Evolutionary conservation across 257 asterid genomes (phyloP).

Genomic region (Leptodermis oblonga): DNA sequence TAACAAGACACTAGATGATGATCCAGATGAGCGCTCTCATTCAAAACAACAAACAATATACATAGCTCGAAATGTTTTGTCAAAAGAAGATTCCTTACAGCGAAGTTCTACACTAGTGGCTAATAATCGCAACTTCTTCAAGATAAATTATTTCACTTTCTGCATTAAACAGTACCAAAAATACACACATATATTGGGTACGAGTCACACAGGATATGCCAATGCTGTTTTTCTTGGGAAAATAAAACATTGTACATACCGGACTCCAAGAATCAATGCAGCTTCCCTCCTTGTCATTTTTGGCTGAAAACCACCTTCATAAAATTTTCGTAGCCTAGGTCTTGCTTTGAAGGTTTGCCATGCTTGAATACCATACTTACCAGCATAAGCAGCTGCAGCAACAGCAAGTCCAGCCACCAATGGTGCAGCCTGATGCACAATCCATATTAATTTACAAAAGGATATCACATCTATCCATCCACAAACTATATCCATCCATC

Average conservation of each 20-base stretch:
- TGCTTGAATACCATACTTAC: slow-evolving; percentile 70
- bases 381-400: slow-evolving; percentile 79
- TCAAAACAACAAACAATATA: background rate
- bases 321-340: slow-evolving; percentile 78
- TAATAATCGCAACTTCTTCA: background rate
- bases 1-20: background rate
- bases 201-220: background rate
- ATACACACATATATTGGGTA: too few relatives aligned
- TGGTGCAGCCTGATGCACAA: slow-evolving; percentile 50
- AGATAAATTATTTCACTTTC: background rate
- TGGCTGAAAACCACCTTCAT: slow-evolving; percentile 90
- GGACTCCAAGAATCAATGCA: slow-evolving; percentile 80
- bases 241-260: slow-evolving; percentile 31
- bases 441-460: slow-evolving; percentile 1
- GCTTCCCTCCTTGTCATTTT: slow-evolving; percentile 88
- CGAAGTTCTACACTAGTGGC: background rate
- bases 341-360: slow-evolving; percentile 86
- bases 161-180: background rate
- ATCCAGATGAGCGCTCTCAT: background rate
- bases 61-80: background rate
- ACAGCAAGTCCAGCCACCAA: slow-evolving; percentile 67
- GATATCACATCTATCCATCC: background rate
- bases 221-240: background rate
- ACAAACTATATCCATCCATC: background rate
- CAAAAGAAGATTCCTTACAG: background rate